These are phyloP conservation scores for Colletotrichum camelliae DNA, from an alignment of 2,329 filamentous ascomycete genomes.

Conservation along the genomic window DNA sequence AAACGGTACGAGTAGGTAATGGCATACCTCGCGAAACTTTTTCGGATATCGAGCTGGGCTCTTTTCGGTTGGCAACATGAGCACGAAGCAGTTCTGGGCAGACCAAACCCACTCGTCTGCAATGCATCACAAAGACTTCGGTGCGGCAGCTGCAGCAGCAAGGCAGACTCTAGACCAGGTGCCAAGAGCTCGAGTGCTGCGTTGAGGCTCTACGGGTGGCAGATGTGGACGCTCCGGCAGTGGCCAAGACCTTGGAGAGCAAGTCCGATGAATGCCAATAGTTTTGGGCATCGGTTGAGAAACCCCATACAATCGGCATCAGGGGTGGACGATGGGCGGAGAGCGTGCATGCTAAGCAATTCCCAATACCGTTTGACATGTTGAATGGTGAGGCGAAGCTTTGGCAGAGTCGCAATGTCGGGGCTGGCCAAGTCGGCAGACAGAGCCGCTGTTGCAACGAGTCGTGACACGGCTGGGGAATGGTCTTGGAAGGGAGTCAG, in stretches of 20 bases:
- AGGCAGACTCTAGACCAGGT: background rate
- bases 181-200: background rate
- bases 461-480: background rate
- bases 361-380: background rate
- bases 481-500: background rate
- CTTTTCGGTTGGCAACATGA: background rate
- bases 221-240: background rate
- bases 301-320: background rate
- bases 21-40: background rate
- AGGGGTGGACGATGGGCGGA: background rate
- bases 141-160: background rate
- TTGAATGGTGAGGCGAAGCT: constrained; percentile 14
- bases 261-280: background rate
- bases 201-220: constrained; percentile 4
- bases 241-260: constrained; percentile 3
- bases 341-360: background rate
- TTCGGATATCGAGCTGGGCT: background rate
- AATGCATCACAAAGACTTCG: background rate
- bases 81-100: background rate
- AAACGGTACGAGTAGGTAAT: background rate
- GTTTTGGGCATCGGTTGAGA: background rate
- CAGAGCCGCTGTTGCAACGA: constrained; percentile 6
- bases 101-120: background rate
- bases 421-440: constrained; percentile 8
- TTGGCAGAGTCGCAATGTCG: constrained; percentile 14